Conservation (phyloP, 495 filamentous ascomycete genomes). For the Xylaria bambusicola region DNA sequence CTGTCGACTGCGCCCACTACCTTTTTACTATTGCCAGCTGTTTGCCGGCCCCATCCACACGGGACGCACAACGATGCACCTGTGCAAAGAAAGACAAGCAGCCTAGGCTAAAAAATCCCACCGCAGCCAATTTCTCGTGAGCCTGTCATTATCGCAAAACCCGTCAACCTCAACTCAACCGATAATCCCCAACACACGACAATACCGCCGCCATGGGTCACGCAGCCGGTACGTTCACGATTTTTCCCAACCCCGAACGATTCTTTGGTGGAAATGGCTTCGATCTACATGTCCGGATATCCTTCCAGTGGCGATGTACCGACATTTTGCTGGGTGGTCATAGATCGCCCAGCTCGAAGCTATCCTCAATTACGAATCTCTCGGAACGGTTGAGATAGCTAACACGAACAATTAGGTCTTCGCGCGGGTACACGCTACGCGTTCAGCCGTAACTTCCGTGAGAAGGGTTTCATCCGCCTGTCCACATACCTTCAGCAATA, state of each 20-base stretch:
- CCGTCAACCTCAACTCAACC: slow-evolving; percentile 39
- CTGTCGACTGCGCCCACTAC: too few species aligned
- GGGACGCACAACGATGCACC: slow-evolving; percentile 22
- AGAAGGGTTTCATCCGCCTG: slow-evolving; percentile 86
- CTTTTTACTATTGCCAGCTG: slow-evolving; percentile 8
- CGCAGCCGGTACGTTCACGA: slow-evolving; percentile 57
- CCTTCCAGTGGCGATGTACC: too few species aligned
- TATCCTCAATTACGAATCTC: too few species aligned
- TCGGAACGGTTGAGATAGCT: too few species aligned
- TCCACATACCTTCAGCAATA: slow-evolving; percentile 91
- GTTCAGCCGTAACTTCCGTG: slow-evolving; percentile 89
- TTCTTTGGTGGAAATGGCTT: too few species aligned
- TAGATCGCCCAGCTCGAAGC: too few species aligned
- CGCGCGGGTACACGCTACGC: slow-evolving; percentile 61
- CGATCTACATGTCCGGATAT: too few species aligned
- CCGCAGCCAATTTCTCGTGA: slow-evolving; percentile 32
- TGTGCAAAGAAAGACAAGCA: slow-evolving; percentile 3
- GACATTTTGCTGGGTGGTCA: too few species aligned
- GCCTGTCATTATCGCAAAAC: slow-evolving; percentile 24
- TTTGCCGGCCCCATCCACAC: neutral
- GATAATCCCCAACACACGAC: slow-evolving; percentile 41
- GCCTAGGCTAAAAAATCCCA: slow-evolving; percentile 23
- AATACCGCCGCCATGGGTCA: slow-evolving; percentile 79
- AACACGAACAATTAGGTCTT: slow-evolving; percentile 45
- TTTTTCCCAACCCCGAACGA: too few species aligned